Evolutionary conservation across 305 asterid genomes (phyloP).

Genomic region (Fraxinus baroniana): DNA sequence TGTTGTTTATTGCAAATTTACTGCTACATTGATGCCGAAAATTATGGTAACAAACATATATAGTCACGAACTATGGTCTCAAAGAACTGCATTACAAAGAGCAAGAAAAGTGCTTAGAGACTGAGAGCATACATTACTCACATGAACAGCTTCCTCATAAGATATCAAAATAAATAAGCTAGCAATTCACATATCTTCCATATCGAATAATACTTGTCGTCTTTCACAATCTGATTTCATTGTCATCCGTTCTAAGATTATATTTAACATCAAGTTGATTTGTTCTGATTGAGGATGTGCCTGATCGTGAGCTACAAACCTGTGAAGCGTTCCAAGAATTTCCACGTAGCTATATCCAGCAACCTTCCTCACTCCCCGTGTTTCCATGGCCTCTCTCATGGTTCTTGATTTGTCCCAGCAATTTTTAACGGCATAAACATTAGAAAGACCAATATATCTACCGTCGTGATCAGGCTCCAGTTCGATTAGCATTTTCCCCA

Average conservation of each 20-base stretch:
- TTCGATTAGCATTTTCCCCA: constrained; percentile 66
- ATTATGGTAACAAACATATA: not conserved
- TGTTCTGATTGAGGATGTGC: constrained; percentile 47
- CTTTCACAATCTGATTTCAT: constrained; percentile 34
- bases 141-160: not conserved
- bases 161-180: not conserved
- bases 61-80: not conserved
- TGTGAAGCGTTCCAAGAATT: constrained; percentile 51
- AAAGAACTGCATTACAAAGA: not conserved
- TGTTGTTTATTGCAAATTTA: not conserved
- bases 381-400: constrained; percentile 66
- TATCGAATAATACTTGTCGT: not conserved
- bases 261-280: constrained; percentile 48
- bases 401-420: constrained; percentile 71
- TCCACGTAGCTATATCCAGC: constrained; percentile 77
- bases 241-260: constrained; percentile 50
- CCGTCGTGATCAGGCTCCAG: constrained; percentile 77
- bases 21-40: not conserved
- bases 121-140: not conserved
- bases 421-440: constrained; percentile 58
- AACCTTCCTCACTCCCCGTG: constrained; percentile 67
- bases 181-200: not conserved
- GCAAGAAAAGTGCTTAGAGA: not conserved
- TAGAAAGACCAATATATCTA: constrained; percentile 72
- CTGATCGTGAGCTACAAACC: constrained; percentile 71